Base-by-base conservation (phyloP, 768 basidiomycete species). In the Amanita fuliginea region DNA sequence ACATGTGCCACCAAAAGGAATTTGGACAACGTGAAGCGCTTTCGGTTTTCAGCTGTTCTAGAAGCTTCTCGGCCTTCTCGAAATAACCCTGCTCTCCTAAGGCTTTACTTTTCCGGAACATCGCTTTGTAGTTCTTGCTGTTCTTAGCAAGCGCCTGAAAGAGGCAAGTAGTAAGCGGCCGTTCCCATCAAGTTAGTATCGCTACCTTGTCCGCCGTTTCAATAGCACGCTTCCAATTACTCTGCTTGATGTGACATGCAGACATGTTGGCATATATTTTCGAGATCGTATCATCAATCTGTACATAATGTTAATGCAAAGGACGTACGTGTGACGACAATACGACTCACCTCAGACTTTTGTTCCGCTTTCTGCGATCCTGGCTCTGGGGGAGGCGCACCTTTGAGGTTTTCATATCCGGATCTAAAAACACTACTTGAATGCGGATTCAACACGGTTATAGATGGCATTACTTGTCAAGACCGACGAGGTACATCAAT, bases 181-280 rank as follows among this genome's bases (percentile, higher is more conserved):
- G 11, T 30, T 28, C 24, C 24, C 22, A n/a, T 33, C 46, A 19
- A 52, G 28, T 6, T 10, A 35, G 3, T 35, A 26, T 5, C 40
- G 4, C 18, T 22, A 47, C 87, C 73, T 90, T 85, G 56, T 90
- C 80, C 19, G 89, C 86, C n/a, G 86, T 81, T 56, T 91, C 86
- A 46, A 77, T 61, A 0, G 81, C 83, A 11, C 89, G 78, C 58
- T 79, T 77, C 84, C 84, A 92, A 59, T 88, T 92, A 42, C 71
- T 70, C 44, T 78, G 78, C 64, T 87, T 89, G 58, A 91, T 66
- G 60, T 91, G 86, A 56, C 86, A 88, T 4, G 86, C 86, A 2
- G 82, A 78, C 83, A 87, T 85, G 50, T 92, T 92, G 3, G 85
- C 77, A 54, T 91, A 86, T 41, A 90, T 78, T 67, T 85, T 91